A percentile compares a stretch with the other conserved stretches of the same genome.
Evolutionary conservation across 257 asterid species (phyloP).

Genomic region (Nemophila menziesii): DNA sequence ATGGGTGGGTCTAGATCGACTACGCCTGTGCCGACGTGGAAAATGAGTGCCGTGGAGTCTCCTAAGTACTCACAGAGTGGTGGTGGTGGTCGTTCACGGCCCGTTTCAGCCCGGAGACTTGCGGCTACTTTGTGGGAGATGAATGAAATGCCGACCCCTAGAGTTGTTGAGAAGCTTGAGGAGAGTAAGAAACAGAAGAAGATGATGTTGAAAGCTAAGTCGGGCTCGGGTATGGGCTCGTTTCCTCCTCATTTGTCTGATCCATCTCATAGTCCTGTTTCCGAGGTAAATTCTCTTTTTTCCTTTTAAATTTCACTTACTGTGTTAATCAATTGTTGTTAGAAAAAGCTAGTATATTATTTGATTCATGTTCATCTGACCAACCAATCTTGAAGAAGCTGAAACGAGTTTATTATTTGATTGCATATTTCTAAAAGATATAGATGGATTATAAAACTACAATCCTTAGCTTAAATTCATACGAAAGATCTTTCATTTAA

Average conservation of each 20-base stretch:
- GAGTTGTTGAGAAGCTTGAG: slow-evolving; percentile 32
- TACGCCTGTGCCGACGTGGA: slow-evolving; percentile 90
- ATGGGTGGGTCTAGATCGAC: slow-evolving; percentile 67
- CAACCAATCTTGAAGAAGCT: no score
- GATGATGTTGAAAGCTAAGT: slow-evolving; percentile 10
- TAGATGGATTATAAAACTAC: no score
- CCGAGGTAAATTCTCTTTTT: neutral
- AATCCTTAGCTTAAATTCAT: no score
- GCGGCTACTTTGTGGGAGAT: slow-evolving; percentile 95
- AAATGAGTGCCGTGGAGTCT: slow-evolving; percentile 42
- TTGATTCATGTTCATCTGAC: no score
- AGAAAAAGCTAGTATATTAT: no score
- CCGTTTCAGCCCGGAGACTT: slow-evolving; percentile 75
- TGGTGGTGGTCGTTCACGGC: slow-evolving; percentile 49
- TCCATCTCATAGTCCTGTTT: slow-evolving; percentile 55
- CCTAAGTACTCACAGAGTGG: slow-evolving; percentile 39
- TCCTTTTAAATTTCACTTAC: no score
- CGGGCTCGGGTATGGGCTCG: slow-evolving; percentile 5
- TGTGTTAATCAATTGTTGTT: no score
- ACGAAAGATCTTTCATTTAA: no score
- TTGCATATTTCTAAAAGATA: no score
- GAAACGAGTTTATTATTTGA: no score
- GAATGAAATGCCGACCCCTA: slow-evolving; percentile 73
- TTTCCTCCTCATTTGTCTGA: slow-evolving; percentile 58
- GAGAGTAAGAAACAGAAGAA: slow-evolving; percentile 23